phyloP scores from a whole-genome alignment of 441 rosid species.

The Erodium texanum region DNA sequence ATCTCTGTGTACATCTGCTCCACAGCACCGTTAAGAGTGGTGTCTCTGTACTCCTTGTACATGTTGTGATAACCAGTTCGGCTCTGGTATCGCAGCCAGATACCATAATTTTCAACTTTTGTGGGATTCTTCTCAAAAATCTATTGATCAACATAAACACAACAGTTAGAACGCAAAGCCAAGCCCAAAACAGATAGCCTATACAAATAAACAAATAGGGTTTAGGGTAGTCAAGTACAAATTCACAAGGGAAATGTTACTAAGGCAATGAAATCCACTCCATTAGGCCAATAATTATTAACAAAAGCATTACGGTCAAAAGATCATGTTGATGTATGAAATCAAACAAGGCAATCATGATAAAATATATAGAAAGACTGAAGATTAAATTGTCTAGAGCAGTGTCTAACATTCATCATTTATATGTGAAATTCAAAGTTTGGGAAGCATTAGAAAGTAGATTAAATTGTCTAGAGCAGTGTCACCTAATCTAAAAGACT shows the following conservation, averaged over 20 bases:
- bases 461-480: background rate
- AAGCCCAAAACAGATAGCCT: background rate
- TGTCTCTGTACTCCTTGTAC: slow-evolving; percentile 44
- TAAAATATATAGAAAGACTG: too few species aligned
- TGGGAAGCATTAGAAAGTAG: background rate
- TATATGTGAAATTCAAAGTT: too few species aligned
- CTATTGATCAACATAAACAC: slow-evolving; percentile 9
- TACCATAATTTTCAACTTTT: slow-evolving; percentile 35
- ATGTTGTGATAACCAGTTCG: slow-evolving; percentile 41
- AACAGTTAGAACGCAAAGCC: background rate
- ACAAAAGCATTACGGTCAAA: too few species aligned
- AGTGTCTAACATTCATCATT: too few species aligned
- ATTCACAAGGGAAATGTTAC: too few species aligned
- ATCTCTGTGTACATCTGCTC: slow-evolving; percentile 46
- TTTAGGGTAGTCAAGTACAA: too few species aligned
- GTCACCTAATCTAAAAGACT: background rate
- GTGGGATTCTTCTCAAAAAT: slow-evolving; percentile 40
- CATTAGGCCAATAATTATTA: too few species aligned
- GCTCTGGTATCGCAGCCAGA: slow-evolving; percentile 41
- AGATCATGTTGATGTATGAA: too few species aligned
- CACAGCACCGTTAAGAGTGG: slow-evolving; percentile 35
- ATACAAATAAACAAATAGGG: too few species aligned
- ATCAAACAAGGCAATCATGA: too few species aligned
- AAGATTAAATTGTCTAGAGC: too few species aligned
- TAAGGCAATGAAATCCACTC: too few species aligned